Base-by-base conservation (phyloP, 2,329 filamentous ascomycete species). In the Colletotrichum chlorophyti region DNA sequence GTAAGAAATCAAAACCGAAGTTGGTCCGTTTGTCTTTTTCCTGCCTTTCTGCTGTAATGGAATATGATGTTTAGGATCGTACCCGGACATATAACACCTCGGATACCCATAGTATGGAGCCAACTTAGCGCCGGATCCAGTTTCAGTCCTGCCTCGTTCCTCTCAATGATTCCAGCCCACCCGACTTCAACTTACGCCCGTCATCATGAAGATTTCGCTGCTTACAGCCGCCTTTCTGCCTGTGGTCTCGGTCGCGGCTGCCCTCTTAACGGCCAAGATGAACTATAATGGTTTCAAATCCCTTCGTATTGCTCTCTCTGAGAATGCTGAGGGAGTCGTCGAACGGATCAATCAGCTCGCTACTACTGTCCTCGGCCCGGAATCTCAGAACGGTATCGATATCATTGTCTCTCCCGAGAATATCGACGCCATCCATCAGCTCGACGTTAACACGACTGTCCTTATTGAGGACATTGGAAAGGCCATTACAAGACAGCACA, bases 391-490 rank as follows among this genome's bases (percentile, higher is more conserved):
- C 4, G 17, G 26, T 12, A 32, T 76, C 3, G 73, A 75, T 41
- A 63, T 75, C 15, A 65, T 72, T 10, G 55, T 74, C 10, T 62
- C 67, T 0, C 71, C 73, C 8, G 64, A 65, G 14, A 65, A 74
- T 6, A 23, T 72, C 6, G 51, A 45, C 3, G 61, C 64, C 9
- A 70, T 75, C 53, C 63, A 69, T 38, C 58, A 52, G 2, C 65
- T 75, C 12, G 65, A 63, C 1, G 64, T 73, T 14, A 66, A 74
- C 27, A 69, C 66, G 32, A 63, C 63, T 5, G 62, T 69, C 27
- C 63, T 72, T 42, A 66, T 71, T 15, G 61, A 70, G 21, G 64
- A 74, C 21, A 64, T 74, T 0, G 70, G 66, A 1, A 64, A 60
- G 3, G 71, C 68, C 0, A 70, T 74, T 43, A 51, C 62, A 1